A percentile compares a stretch with the other conserved stretches of the same genome.
Conservation (phyloP, 148 eudicot species). For the Dysphania ambrosioides region DNA sequence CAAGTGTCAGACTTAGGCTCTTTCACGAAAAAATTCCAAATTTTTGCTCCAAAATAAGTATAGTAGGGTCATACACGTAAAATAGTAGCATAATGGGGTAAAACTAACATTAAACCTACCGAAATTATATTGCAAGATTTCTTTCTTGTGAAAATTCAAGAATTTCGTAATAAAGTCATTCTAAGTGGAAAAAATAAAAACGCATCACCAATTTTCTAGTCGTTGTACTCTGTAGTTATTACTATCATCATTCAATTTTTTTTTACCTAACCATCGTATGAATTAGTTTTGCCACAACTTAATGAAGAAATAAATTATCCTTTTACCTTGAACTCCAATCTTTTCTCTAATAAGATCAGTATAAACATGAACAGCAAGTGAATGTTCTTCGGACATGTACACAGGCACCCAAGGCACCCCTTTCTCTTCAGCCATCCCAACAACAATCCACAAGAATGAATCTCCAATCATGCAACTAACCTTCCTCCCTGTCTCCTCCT, state of each 20-base stretch:
- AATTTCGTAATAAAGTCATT: too few species aligned
- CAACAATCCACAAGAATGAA: slow-evolving; percentile 28
- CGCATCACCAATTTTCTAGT: too few species aligned
- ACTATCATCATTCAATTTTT: not conserved
- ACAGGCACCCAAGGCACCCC: slow-evolving; percentile 28
- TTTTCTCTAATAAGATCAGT: slow-evolving; percentile 30
- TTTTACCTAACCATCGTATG: not conserved
- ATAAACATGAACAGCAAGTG: slow-evolving; percentile 23
- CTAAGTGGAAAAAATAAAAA: too few species aligned
- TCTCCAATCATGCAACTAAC: slow-evolving; percentile 32
- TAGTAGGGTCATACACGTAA: too few species aligned
- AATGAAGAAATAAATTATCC: not conserved
- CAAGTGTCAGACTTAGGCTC: too few species aligned
- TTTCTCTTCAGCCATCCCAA: slow-evolving; percentile 22
- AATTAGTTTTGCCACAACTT: not conserved
- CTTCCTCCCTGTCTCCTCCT: slow-evolving; percentile 24
- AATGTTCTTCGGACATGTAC: slow-evolving; percentile 27
- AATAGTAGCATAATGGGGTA: too few species aligned
- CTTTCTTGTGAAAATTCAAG: too few species aligned
- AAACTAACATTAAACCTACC: too few species aligned
- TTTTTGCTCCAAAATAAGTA: too few species aligned
- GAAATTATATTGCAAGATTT: too few species aligned
- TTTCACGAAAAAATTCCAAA: too few species aligned
- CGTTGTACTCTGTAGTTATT: too few species aligned
- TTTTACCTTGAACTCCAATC: slow-evolving; percentile 28